Percentiles rank a stretch among this genome's conserved stretches.
phyloP scores from a whole-genome alignment of 495 filamentous ascomycete genomes.

The Trichoderma parareesei region DNA sequence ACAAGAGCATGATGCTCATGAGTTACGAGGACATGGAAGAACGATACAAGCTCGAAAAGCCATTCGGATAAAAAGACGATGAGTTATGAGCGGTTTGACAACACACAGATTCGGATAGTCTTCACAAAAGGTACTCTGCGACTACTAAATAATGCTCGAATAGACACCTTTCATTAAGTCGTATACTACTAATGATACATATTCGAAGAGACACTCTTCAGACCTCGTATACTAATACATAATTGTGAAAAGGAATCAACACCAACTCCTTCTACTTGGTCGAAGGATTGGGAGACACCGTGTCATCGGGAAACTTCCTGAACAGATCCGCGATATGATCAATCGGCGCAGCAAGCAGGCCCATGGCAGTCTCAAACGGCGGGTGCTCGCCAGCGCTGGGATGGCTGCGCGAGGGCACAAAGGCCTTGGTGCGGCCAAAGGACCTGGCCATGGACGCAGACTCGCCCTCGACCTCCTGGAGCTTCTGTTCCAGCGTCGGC shows the following conservation, averaged over 20 bases:
- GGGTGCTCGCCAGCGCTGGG: constrained; percentile 43
- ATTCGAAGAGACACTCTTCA: no score
- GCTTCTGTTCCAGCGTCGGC: constrained; percentile 42
- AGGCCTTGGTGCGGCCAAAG: constrained; percentile 52
- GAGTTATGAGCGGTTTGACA: no score
- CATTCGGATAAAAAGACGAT: no score
- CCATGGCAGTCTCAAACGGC: constrained; percentile 42
- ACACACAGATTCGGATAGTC: no score
- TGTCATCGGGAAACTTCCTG: not conserved
- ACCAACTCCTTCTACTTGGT: not conserved
- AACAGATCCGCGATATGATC: not conserved
- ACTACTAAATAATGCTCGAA: no score
- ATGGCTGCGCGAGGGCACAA: constrained; percentile 52
- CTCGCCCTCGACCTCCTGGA: constrained; percentile 24
- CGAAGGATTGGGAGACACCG: not conserved
- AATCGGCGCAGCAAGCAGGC: constrained; percentile 27
- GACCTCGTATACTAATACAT: no score
- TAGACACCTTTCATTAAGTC: no score
- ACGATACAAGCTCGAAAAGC: no score
- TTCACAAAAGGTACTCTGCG: no score
- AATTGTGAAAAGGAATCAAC: not conserved
- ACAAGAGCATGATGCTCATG: no score
- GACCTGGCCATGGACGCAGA: constrained; percentile 40
- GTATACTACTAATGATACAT: no score
- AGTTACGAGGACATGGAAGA: no score